Percentiles rank a stretch among this genome's conserved stretches.
phyloP scores from a whole-genome alignment of 805 yeast genomes.

The Sugiyamaella chiloensis region DNA sequence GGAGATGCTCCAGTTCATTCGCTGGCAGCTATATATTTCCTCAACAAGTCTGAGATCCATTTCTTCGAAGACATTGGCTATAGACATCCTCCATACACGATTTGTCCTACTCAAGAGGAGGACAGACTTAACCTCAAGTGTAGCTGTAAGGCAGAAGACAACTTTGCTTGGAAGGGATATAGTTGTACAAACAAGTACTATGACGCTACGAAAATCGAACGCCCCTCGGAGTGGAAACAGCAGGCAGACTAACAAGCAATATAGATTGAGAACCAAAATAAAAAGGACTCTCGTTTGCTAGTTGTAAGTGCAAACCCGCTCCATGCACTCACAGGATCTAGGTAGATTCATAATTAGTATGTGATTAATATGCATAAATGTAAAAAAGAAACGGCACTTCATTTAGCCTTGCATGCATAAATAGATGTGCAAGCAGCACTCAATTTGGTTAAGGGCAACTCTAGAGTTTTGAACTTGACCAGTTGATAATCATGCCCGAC shows the following conservation, averaged over 20 bases:
- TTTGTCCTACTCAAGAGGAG: conserved; percentile 48
- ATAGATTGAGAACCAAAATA: too few relatives aligned
- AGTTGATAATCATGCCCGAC: background rate
- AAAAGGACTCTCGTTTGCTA: too few relatives aligned
- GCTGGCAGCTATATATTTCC: conserved; percentile 54
- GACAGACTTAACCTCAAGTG: conserved; percentile 61
- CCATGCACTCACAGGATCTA: too few relatives aligned
- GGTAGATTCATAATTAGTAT: too few relatives aligned
- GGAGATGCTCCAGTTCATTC: conserved; percentile 76
- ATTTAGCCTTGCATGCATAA: too few relatives aligned
- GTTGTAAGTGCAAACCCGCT: too few relatives aligned
- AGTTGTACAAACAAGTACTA: conserved; percentile 38
- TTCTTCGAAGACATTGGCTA: conserved; percentile 60
- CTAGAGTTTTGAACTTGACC: background rate
- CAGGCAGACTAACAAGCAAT: conserved; percentile 12
- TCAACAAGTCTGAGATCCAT: conserved; percentile 50
- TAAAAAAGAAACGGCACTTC: too few relatives aligned
- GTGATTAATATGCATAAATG: too few relatives aligned
- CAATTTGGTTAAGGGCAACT: too few relatives aligned
- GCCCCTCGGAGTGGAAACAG: conserved; percentile 33
- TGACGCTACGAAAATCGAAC: conserved; percentile 26
- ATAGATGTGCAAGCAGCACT: too few relatives aligned
- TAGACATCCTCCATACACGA: conserved; percentile 52
- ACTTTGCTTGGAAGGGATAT: conserved; percentile 39
- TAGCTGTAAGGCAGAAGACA: conserved; percentile 63